phyloP scores from a whole-genome alignment of 345 rosid genomes.

The Carallia pectinifolia region DNA sequence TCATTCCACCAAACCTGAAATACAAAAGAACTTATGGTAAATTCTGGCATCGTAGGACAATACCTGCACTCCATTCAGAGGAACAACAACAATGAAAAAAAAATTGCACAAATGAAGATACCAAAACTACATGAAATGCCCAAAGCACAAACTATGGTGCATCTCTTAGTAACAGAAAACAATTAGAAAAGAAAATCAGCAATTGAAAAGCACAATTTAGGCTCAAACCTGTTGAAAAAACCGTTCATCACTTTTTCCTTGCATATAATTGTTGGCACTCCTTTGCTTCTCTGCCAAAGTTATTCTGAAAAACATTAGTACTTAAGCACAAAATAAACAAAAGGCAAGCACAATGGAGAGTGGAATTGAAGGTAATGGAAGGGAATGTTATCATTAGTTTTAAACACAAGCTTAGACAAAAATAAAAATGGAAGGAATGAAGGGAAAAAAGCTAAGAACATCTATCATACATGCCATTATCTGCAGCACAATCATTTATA shows the following conservation, averaged over 20 bases:
- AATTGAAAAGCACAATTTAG: slow-evolving; percentile 2
- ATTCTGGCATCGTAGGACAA: not conserved
- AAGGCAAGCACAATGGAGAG: not conserved
- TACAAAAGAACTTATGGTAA: not conserved
- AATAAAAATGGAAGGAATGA: not conserved
- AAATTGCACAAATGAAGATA: slow-evolving; percentile 1
- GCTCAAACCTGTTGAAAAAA: slow-evolving; percentile 65
- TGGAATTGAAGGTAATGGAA: too few species aligned
- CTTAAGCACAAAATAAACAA: slow-evolving; percentile 1
- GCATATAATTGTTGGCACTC: slow-evolving; percentile 44
- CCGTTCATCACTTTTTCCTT: slow-evolving; percentile 54
- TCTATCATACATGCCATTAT: not conserved
- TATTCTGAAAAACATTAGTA: not conserved
- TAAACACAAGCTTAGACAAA: not conserved
- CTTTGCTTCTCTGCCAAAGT: slow-evolving; percentile 55
- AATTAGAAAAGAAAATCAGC: not conserved
- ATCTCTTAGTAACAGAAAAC: not conserved
- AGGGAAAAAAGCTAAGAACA: not conserved
- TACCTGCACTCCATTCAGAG: not conserved
- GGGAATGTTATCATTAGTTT: not conserved
- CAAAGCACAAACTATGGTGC: not conserved
- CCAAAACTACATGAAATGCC: not conserved
- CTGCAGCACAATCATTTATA: slow-evolving; percentile 5
- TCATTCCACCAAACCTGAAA: slow-evolving; percentile 97
- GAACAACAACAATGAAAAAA: not conserved